Evolutionary conservation across 108 stramenopile species (phyloP).

Genomic region (Pseudonitzschia pungens): DNA sequence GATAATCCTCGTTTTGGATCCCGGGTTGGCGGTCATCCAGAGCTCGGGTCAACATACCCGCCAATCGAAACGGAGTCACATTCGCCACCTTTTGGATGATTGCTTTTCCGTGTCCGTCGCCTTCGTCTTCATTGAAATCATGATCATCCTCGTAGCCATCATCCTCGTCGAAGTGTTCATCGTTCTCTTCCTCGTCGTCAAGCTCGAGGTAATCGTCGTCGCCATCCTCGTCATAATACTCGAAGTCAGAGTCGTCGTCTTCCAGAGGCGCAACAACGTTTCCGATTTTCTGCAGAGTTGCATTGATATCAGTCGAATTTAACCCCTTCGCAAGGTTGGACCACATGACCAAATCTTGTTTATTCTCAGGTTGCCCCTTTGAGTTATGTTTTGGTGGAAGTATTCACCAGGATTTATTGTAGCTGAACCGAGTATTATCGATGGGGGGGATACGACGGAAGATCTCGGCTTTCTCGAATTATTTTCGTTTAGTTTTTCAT

Average conservation of each 20-base stretch:
- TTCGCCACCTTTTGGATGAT: slow-evolving; percentile 5
- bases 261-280: slow-evolving; percentile 46
- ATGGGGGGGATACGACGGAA: too few species aligned
- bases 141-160: slow-evolving; percentile 19
- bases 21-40: slow-evolving; percentile 27
- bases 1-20: not conserved
- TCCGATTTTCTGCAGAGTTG: slow-evolving; percentile 33
- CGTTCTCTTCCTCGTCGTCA: slow-evolving; percentile 21
- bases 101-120: slow-evolving; percentile 18
- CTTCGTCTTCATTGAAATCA: slow-evolving; percentile 2
- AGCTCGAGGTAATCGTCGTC: slow-evolving; percentile 18
- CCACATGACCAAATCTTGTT: slow-evolving; percentile 33
- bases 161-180: slow-evolving; percentile 28
- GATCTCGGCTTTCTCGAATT: too few species aligned
- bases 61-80: slow-evolving; percentile 30
- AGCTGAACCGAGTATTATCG: too few species aligned
- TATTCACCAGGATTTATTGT: too few species aligned
- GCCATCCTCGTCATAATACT: slow-evolving; percentile 32
- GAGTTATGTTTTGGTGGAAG: not conserved
- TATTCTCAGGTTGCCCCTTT: too few species aligned
- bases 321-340: slow-evolving; percentile 33
- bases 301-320: slow-evolving; percentile 27
- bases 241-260: slow-evolving; percentile 35
- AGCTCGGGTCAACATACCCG: slow-evolving; percentile 31
- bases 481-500: too few species aligned